Evolutionary conservation across 352 stramenopile species (phyloP), one percentile per base, ranked within the genome.

Genomic region (Globisporangium abappressorium): DNA sequence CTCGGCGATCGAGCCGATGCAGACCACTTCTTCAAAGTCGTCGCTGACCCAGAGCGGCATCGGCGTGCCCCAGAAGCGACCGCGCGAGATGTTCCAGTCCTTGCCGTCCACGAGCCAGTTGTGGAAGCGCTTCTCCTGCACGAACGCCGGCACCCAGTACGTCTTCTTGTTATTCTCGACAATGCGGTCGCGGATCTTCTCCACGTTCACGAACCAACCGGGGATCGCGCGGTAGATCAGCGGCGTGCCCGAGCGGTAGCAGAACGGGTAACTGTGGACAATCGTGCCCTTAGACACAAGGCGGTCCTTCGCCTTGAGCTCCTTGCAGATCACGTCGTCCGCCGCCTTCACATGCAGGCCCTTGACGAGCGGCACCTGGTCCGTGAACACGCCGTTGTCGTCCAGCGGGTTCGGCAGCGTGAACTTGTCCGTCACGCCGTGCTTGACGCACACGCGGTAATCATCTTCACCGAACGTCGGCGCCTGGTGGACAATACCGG

Each of bases 401-500:
- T 99, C 98, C 9, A 99, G 88, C 57, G 98, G 97, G 73, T 98
- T 98, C 24, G 97, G 97, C 54, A 99, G 72, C 26, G 82, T 83
- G 59, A 97, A 97, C 80, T 99, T 99, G 59, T 94, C 81, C 54
- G 98, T 93, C 58, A 99, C 87, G 28, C 89, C 92, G 68, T 99
- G 81, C 43, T 90, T 94, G 53, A 99, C 79, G 71, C 98, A 99
- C 36, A 99, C 98, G 55, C 98, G 95, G 88, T 99, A 99, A 98
- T 99, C 98, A 76, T 99, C 98, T 76, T 99, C 98, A 87, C 98
- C 98, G 74, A 99, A 99, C 6, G 97, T 98, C 3, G 98, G 97
- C 8, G 98, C 97, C 76, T 99, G 96, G 82, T 99, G 97, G 26
- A 99, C 97, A 65, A 99, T 98, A 66, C 97, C 97, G 1, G 96